Percentiles rank a stretch among this genome's conserved stretches.
Evolutionary conservation across 1,284 basidiomycete species (phyloP).

Genomic region (Rhodofomes roseus): DNA sequence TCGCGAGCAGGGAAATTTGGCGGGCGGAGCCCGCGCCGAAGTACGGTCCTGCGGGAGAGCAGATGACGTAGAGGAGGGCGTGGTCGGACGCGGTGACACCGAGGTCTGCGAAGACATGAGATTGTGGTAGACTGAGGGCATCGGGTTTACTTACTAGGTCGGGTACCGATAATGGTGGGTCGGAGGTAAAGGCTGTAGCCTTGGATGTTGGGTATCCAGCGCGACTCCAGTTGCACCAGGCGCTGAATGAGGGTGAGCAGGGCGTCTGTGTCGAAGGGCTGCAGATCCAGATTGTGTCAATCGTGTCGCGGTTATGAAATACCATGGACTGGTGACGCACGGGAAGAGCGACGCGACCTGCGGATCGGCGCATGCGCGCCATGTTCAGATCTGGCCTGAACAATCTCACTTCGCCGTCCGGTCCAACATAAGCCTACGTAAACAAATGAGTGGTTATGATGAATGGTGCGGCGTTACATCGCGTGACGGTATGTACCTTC

Average conservation of each 20-base stretch:
- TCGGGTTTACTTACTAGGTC: constrained; percentile 66
- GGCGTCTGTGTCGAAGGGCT: constrained; percentile 52
- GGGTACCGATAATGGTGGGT: constrained; percentile 86
- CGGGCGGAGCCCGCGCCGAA: constrained; percentile 58
- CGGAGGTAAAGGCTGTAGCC: constrained; percentile 82
- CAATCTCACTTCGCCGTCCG: constrained; percentile 58
- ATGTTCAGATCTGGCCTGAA: constrained; percentile 85
- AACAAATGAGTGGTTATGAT: too few relatives aligned
- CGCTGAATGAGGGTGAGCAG: constrained; percentile 69
- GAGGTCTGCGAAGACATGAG: constrained; percentile 30
- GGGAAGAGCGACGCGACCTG: constrained; percentile 63
- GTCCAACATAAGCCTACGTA: constrained; percentile 63
- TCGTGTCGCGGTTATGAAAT: background rate
- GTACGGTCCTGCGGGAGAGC: constrained; percentile 68
- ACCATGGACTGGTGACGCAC: constrained; percentile 30
- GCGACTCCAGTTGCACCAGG: constrained; percentile 62
- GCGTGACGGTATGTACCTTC: constrained; percentile 50
- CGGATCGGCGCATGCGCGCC: constrained; percentile 64
- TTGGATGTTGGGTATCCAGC: constrained; percentile 70
- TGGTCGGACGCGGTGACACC: constrained; percentile 69
- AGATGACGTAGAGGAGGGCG: constrained; percentile 70
- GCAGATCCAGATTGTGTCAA: background rate
- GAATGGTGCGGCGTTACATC: background rate
- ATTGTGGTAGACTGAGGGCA: too few relatives aligned
- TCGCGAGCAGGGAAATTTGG: constrained; percentile 70